A percentile compares a stretch with the other conserved stretches of the same genome.
These are phyloP conservation scores for Hypoxylon cercidicola DNA, from an alignment of 495 filamentous ascomycete species.

Conservation along the genomic window DNA sequence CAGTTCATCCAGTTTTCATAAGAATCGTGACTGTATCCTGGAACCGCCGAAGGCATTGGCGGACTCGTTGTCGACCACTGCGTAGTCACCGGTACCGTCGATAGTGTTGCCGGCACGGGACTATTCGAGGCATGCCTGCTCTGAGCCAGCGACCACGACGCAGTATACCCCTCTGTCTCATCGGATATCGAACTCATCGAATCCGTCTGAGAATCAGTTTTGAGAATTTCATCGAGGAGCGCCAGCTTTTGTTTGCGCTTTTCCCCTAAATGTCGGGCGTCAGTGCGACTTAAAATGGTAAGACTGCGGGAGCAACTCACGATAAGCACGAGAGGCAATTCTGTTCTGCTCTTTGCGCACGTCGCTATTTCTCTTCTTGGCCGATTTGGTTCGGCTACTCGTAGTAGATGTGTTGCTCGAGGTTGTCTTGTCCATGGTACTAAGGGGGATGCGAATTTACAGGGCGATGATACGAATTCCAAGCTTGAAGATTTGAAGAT, in stretches of 20 bases:
- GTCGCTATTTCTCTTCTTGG: slow-evolving; percentile 46
- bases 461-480: background rate
- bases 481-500: slow-evolving; percentile 6
- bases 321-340: slow-evolving; percentile 49
- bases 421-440: slow-evolving; percentile 36
- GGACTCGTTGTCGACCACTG: slow-evolving; percentile 28
- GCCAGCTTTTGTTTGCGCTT: slow-evolving; percentile 52
- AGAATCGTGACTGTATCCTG: slow-evolving; percentile 21
- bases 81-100: slow-evolving; percentile 21
- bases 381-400: slow-evolving; percentile 23
- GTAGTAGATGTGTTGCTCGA: slow-evolving; percentile 19
- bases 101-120: slow-evolving; percentile 29
- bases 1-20: slow-evolving; percentile 37
- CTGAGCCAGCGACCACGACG: slow-evolving; percentile 28
- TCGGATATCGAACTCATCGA: slow-evolving; percentile 48
- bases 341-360: slow-evolving; percentile 49
- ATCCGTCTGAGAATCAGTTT: slow-evolving; percentile 43
- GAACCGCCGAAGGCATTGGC: slow-evolving; percentile 31
- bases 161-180: slow-evolving; percentile 42
- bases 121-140: slow-evolving; percentile 42
- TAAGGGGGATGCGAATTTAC: slow-evolving; percentile 1
- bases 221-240: slow-evolving; percentile 46
- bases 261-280: slow-evolving; percentile 41
- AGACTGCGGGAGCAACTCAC: slow-evolving; percentile 31
- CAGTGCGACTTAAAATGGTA: slow-evolving; percentile 22